Base-by-base conservation (phyloP, 805 yeast genomes). In the Monosporozyma yasuniensis region DNA sequence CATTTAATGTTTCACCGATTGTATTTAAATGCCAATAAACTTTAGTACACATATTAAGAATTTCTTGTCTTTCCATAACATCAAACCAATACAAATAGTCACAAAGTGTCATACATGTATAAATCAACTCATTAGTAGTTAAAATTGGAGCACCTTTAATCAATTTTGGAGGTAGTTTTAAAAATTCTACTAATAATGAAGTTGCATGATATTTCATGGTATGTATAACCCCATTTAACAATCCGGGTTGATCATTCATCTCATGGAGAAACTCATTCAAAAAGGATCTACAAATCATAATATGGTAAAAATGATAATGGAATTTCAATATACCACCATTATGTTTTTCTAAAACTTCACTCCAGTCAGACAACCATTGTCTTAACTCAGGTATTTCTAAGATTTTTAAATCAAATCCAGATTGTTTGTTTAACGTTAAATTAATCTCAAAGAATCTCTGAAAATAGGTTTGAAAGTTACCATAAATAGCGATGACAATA, bases 11-110 rank as follows among this genome's bases (percentile, higher is more conserved):
- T 51, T 77, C 81, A 1, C 83, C 83, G 52, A 77, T 73, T 27
- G 77, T 72, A 52, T 75, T 78, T 52, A 80, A 61, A 54, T 77
- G 80, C 83, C 83, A 80, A 53, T 79, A 80, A 8, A 77, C 72
- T 49, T 70, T 70, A 0, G 82, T 72, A 42, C 80, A 77, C 10
- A 77, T 58, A 52, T 68, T 75, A 42, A 79, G 56, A 2, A 77
- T 60, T 50, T 64, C 68, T 21, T 70, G 70, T 48, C 69, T 71
- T 50, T 74, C 73, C n/a, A 67, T 60, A 6, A 61, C 58, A 32
- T 65, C 65, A 63, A 73, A 70, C 53, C 66, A 60, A 46, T 66
- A 67, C 16, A 77, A 60, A 52, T 68, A 72, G 45, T 77, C 80
- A 56, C 78, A 75, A 22, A 80, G 61, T 0, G 80, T 74, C 37